A percentile compares a stretch with the other conserved stretches of the same genome.
These are phyloP conservation scores for Neltuma alba DNA, from an alignment of 306 rosid species.

Conservation along the genomic window DNA sequence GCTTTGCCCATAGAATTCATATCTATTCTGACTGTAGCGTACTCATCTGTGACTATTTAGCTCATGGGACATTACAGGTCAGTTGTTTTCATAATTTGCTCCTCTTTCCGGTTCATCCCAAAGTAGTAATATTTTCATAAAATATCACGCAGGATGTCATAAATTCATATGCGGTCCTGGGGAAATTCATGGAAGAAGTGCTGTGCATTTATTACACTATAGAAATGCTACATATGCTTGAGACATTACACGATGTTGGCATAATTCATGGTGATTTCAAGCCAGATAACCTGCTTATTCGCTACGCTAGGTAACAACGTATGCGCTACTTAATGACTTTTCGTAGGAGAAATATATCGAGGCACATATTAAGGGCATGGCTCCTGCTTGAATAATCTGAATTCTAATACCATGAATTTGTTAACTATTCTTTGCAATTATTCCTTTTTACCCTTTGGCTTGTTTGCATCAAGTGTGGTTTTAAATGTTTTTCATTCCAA, in stretches of 20 bases:
- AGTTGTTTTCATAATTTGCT: slow-evolving; percentile 26
- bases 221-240: slow-evolving; percentile 90
- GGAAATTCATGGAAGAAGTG: slow-evolving; percentile 90
- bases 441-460: background rate
- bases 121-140: slow-evolving; percentile 29
- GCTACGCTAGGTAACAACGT: slow-evolving; percentile 78
- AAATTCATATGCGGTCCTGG: slow-evolving; percentile 63
- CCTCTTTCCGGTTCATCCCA: slow-evolving; percentile 19
- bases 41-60: slow-evolving; percentile 73
- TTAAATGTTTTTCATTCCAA: slow-evolving; percentile 24
- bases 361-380: background rate
- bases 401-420: slow-evolving; percentile 1
- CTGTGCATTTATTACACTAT: slow-evolving; percentile 81
- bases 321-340: slow-evolving; percentile 11
- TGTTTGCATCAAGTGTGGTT: background rate
- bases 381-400: slow-evolving; percentile 25
- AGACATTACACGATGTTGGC: slow-evolving; percentile 73
- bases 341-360: background rate
- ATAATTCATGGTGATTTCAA: slow-evolving; percentile 97
- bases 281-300: slow-evolving; percentile 93
- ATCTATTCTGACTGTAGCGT: slow-evolving; percentile 81
- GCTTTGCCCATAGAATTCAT: slow-evolving; percentile 74
- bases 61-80: slow-evolving; percentile 94
- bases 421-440: background rate
- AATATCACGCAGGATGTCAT: slow-evolving; percentile 73